Evolutionary conservation across 2,329 filamentous ascomycete species (phyloP).

Genomic region (Mycosphaerella sp.): DNA sequence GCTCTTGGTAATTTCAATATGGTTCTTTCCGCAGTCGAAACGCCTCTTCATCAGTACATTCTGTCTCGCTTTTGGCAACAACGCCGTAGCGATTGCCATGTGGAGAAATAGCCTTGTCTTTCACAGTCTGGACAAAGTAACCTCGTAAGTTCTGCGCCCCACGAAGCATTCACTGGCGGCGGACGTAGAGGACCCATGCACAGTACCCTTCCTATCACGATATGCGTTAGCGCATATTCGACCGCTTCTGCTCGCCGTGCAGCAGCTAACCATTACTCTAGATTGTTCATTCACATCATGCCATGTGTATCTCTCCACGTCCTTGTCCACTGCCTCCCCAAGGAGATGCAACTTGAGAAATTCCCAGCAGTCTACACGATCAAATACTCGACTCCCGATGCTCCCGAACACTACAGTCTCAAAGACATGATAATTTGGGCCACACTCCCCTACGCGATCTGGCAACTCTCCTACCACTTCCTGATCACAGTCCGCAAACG

Average conservation of each 20-base stretch:
- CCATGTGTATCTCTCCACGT: constrained; percentile 90
- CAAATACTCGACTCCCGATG: constrained; percentile 61
- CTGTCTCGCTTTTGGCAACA: constrained; percentile 91
- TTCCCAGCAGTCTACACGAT: constrained; percentile 86
- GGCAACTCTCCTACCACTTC: constrained; percentile 91
- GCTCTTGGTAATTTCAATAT: constrained; percentile 72
- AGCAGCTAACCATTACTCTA: constrained; percentile 10
- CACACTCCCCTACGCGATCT: constrained; percentile 82
- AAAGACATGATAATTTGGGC: constrained; percentile 89
- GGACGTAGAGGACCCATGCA: constrained; percentile 21
- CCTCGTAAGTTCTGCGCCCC: constrained; percentile 49
- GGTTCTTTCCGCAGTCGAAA: constrained; percentile 86
- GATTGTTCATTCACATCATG: constrained; percentile 99
- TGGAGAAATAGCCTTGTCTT: constrained; percentile 99
- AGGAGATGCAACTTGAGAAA: constrained; percentile 57
- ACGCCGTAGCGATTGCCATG: constrained; percentile 96
- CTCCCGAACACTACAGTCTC: constrained; percentile 68
- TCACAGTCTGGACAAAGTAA: constrained; percentile 97
- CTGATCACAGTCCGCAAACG: constrained; percentile 91
- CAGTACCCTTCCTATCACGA: background rate
- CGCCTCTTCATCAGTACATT: constrained; percentile 87
- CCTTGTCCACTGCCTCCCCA: constrained; percentile 72
- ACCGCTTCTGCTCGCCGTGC: background rate
- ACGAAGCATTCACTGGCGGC: constrained; percentile 11
- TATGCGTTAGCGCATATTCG: background rate